Evolutionary conservation across 768 basidiomycete species (phyloP).

Genomic region (Boletus reticuloceps): DNA sequence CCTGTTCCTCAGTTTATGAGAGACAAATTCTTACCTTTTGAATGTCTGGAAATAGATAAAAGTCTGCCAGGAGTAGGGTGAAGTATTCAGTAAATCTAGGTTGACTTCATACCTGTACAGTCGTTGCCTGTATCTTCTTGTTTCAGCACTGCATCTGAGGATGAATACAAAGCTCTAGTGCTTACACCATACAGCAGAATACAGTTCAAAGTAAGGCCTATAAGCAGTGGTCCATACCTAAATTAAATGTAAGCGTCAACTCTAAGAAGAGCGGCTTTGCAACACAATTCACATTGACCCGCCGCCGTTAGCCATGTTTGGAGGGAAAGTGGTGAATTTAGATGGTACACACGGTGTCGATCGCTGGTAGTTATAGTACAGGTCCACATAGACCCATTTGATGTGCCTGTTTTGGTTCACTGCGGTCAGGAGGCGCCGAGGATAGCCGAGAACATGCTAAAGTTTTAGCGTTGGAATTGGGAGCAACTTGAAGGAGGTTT

Average conservation of each 20-base stretch:
- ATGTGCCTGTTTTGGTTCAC: not conserved
- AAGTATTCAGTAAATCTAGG: not conserved
- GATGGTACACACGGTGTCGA: not conserved
- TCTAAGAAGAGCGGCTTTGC: not conserved
- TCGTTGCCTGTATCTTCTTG: not conserved
- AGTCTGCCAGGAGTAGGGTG: slow-evolving; percentile 27
- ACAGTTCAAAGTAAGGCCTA: slow-evolving; percentile 11
- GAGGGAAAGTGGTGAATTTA: not conserved
- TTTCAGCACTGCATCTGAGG: not conserved
- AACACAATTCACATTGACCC: not conserved
- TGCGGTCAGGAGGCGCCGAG: not conserved
- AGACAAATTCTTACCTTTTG: slow-evolving; percentile 31
- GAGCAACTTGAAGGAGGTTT: no score
- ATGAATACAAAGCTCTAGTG: not conserved
- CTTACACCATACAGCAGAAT: not conserved
- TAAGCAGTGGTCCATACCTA: slow-evolving; percentile 32
- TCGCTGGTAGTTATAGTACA: not conserved
- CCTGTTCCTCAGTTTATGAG: not conserved
- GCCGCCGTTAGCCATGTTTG: slow-evolving; percentile 6
- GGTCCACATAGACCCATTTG: no score
- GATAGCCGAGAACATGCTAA: no score
- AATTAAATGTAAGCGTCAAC: slow-evolving; percentile 36
- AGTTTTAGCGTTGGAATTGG: no score
- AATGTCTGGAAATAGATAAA: slow-evolving; percentile 46
- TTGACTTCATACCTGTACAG: slow-evolving; percentile 9